Base-by-base conservation (phyloP, 176 grass and related monocot genomes). In the Cenchrus fungigraminus region DNA sequence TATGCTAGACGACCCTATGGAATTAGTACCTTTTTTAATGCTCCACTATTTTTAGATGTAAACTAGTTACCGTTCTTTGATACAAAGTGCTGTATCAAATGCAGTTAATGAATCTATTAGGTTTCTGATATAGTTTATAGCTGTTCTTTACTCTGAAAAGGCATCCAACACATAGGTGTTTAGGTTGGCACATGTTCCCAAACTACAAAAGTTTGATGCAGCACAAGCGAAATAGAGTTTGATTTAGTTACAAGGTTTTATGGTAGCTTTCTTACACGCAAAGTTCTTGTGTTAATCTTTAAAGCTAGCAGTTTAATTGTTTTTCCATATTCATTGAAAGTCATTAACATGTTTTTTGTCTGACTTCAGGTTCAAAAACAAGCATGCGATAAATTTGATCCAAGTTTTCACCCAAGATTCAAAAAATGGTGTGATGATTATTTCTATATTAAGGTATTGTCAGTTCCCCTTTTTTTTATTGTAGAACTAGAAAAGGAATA, bases 361-460 rank as follows among this genome's bases (percentile, higher is more conserved):
- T 77, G 63, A 55, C 55, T 92, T 85, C 77, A 99, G 97, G 83
- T 92, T 79, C 97, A 99, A 83, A 99, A 99, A 76, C 79, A 97
- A 81, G 76, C 97, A 73, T 99, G 97, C 60, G 97, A 99, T 92
- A 94, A 97, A 84, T 99, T 99, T 66, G 91, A 97, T 65, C 88
- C 94, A 74, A 88, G 88, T 88, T 99, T 99, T 79, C 92, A 99
- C 76, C 97, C 97, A 55, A 92, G 82, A 84, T 99, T 99, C 88
- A 99, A 99, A 78, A 99, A 99, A 75, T 99, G 97, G 97, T 99
- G 97, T 29, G 97, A 99, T 88, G 97, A 99, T 88, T 99, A 99
- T 91, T 99, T 99, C 86, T 91, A 87, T 79, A 92, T 99, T 46
- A 99, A 99, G 97, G 97, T 99, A 91, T 52, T 55, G 5, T 76